Base-by-base conservation (phyloP, 345 rosid genomes). In the Eucalyptus grandis region DNA sequence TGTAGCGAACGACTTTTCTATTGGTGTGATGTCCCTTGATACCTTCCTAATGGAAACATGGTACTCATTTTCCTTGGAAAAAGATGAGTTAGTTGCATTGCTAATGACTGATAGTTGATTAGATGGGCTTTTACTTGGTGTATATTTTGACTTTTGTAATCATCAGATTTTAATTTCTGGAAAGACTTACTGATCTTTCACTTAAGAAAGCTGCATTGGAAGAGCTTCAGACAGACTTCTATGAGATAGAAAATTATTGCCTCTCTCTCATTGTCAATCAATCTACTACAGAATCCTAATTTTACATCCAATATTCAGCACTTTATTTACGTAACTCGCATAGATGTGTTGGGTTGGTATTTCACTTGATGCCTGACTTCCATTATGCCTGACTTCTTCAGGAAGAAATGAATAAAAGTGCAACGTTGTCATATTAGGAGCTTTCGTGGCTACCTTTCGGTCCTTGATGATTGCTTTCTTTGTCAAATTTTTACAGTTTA, bases 401-500 rank as follows among this genome's bases (percentile, higher is more conserved):
- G 37, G 72, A 65, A n/a, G 37, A 65, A 65, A n/a, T 4, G 37
- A 65, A 65, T 14, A 14, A 65, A 65, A 16, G 72, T 65, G 72
- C 72, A 65, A 65, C 7, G 34, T 65, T 14, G 34, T 65, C 37
- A 65, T 65, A 65, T 65, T 65, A 4, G 72, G 5, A n/a, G 37
- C 72, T 65, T 65, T 60, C 3, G 0, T 12, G 72, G 72, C 37
- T 65, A 4, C 72, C 72, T n/a, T 65, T 14, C 37, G 5, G 47
- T 19, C 44, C 37, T 34, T 2, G 47, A 49, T 80, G n/a, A 17
- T 88, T 62, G 50, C 50, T 62, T n/a, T 85, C 54, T 53, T 82
- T 49, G 49, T 88, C 86, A 65, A 87, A 30, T 56, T 91, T 88
- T 77, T 93, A 91, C 96, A 98, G 99, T 98, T 96, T 91, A 95